phyloP scores from a whole-genome alignment of 2,329 filamentous ascomycete species.

The Aspergillus viridinutans region DNA sequence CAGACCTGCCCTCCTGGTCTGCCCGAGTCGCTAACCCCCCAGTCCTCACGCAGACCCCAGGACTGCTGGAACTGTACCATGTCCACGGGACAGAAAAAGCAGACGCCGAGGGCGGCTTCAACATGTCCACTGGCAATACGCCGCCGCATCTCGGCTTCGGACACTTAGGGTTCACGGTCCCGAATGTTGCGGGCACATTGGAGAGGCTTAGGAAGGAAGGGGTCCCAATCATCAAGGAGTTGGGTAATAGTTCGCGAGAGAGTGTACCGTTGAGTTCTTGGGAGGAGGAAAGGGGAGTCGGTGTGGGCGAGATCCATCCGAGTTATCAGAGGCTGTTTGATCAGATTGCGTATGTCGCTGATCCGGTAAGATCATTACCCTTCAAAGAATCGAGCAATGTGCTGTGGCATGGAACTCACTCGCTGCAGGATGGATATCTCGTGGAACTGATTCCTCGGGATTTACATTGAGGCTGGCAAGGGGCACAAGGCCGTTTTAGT shows the following conservation, averaged over 20 bases:
- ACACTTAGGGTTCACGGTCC: slow-evolving; percentile 38
- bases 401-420: not conserved
- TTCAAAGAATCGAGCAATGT: not conserved
- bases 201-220: slow-evolving; percentile 25
- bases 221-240: slow-evolving; percentile 34
- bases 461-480: slow-evolving; percentile 7
- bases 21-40: slow-evolving; percentile 21
- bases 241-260: slow-evolving; percentile 25
- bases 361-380: slow-evolving; percentile 30
- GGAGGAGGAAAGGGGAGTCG: slow-evolving; percentile 32
- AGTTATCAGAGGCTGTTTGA: slow-evolving; percentile 32
- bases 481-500: not conserved
- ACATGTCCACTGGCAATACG: slow-evolving; percentile 28
- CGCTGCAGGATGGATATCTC: slow-evolving; percentile 31
- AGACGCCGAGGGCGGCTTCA: slow-evolving; percentile 11
- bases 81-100: slow-evolving; percentile 32
- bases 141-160: slow-evolving; percentile 36
- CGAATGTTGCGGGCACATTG: slow-evolving; percentile 30
- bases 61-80: slow-evolving; percentile 36
- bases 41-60: slow-evolving; percentile 27
- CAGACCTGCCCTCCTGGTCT: slow-evolving; percentile 27
- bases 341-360: slow-evolving; percentile 36
- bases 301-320: slow-evolving; percentile 29
- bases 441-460: slow-evolving; percentile 32
- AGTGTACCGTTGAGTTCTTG: slow-evolving; percentile 31